These are phyloP conservation scores for Botrytis squamosa DNA, from an alignment of 2,329 filamentous ascomycete species.

Conservation along the genomic window DNA sequence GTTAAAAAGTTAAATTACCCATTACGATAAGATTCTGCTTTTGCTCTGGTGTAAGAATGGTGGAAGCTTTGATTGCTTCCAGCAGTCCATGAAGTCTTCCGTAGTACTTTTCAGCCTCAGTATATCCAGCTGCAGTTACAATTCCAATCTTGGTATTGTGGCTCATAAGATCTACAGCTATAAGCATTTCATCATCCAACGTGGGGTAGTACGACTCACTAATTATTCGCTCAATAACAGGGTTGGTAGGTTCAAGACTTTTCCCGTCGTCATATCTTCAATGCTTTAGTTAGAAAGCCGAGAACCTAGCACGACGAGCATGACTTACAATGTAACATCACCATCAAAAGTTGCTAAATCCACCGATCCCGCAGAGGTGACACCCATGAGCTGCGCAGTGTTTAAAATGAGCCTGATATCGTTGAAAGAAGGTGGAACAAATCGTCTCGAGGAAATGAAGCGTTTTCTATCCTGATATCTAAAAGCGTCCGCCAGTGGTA, in stretches of 20 bases:
- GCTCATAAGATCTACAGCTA: constrained; percentile 66
- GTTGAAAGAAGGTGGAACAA: constrained; percentile 96
- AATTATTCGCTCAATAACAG: constrained; percentile 67
- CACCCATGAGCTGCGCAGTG: constrained; percentile 88
- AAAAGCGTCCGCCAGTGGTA: constrained; percentile 87
- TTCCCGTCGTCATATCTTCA: constrained; percentile 72
- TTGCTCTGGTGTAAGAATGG: constrained; percentile 60
- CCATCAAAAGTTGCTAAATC: constrained; percentile 95
- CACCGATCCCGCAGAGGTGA: constrained; percentile 71
- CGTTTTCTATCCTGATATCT: constrained; percentile 82
- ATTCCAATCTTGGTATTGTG: constrained; percentile 86
- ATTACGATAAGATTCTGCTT: constrained; percentile 84
- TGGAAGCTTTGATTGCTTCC: constrained; percentile 66
- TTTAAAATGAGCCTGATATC: constrained; percentile 92
- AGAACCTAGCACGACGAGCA: not conserved
- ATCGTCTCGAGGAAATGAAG: constrained; percentile 85
- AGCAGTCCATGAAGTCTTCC: constrained; percentile 82
- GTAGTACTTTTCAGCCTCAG: constrained; percentile 82
- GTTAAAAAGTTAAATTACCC: constrained; percentile 43
- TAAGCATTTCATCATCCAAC: constrained; percentile 22
- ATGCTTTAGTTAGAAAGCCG: constrained; percentile 42
- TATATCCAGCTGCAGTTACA: constrained; percentile 95
- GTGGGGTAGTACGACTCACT: constrained; percentile 38
- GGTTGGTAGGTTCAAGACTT: constrained; percentile 71
- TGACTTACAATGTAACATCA: constrained; percentile 78